Conservation (phyloP, 2,329 filamentous ascomycete genomes). For the Penicillium sp. region DNA sequence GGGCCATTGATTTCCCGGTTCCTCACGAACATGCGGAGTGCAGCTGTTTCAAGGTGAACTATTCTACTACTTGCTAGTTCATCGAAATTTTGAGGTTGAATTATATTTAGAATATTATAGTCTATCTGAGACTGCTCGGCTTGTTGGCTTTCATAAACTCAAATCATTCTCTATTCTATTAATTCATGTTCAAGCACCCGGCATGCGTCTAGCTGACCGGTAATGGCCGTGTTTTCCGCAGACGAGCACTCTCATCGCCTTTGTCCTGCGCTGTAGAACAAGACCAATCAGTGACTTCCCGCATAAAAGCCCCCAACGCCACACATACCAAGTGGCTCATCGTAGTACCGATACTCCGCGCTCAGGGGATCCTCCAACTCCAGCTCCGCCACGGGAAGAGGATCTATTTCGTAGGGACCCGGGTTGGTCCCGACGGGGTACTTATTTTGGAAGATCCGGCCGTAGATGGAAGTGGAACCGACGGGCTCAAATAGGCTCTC, state of each 20-base stretch:
- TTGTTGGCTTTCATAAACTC: no score
- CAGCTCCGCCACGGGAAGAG: conserved; percentile 21
- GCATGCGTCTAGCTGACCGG: background rate
- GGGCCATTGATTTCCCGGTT: background rate
- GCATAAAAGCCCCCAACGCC: background rate
- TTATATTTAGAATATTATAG: no score
- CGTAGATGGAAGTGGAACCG: background rate
- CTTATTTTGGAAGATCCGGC: background rate
- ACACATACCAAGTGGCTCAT: conserved; percentile 34
- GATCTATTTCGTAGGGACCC: background rate
- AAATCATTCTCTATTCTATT: no score
- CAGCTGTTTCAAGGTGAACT: background rate
- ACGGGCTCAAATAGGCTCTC: background rate
- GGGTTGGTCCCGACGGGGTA: background rate
- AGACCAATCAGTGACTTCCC: background rate
- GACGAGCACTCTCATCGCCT: background rate
- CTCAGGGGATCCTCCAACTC: conserved; percentile 34
- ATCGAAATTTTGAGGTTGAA: no score
- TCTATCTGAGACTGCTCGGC: no score
- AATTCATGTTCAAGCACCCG: no score
- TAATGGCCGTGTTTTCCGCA: background rate
- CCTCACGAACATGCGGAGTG: background rate
- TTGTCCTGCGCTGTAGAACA: background rate
- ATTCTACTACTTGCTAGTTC: no score
- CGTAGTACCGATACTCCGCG: conserved; percentile 31